Base-by-base conservation (phyloP, 1,139 yeast species). In the Sugiyamaella japonica region DNA sequence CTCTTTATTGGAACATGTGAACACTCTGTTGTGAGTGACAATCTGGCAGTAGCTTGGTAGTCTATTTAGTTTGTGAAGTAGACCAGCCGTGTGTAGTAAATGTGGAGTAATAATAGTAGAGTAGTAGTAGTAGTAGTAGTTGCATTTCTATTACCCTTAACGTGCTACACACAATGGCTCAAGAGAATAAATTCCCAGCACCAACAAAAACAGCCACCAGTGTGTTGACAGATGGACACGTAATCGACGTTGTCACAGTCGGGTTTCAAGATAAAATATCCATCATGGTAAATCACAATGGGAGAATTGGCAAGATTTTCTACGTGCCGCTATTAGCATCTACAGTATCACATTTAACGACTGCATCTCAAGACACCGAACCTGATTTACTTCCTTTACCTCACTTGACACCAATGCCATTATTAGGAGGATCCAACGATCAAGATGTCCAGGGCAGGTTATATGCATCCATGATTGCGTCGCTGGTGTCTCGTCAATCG, bases 401-500 rank as follows among this genome's bases (percentile, higher is more conserved):
- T 3, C 65, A 68, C 34, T 57, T 73, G 40, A 68, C 70, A 1
- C 74, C 76, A 1, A 61, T 63, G 60, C 62, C 73, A 17, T 57
- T 73, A 20, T 39, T 73, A 7, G 76, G 76, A 12, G 65, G 66
- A 3, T 57, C 60, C 1, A 64, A 63, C 36, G 70, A 68, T 44
- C 53, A 54, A 7, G 67, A 66, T 40, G 56, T 60, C 36, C 61
- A 41, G 37, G 74, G 63, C 31, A 58, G 62, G 29, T 59, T 72
- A n/a, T 73, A 70, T 53, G 72, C 76, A 2, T 63, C 70, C 12
- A 70, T 69, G 56, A 63, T 73, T 20, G 74, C 73, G 9, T 68
- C 75, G 2, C 50, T 71, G 51, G 63, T 73, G 3, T 62, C 69
- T 2, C 60, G 70, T 29, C 75, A 72, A 47, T 59, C 65, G 3